A percentile compares a stretch with the other conserved stretches of the same genome.
phyloP scores from a whole-genome alignment of 305 asterid species.

The Vinca major region DNA sequence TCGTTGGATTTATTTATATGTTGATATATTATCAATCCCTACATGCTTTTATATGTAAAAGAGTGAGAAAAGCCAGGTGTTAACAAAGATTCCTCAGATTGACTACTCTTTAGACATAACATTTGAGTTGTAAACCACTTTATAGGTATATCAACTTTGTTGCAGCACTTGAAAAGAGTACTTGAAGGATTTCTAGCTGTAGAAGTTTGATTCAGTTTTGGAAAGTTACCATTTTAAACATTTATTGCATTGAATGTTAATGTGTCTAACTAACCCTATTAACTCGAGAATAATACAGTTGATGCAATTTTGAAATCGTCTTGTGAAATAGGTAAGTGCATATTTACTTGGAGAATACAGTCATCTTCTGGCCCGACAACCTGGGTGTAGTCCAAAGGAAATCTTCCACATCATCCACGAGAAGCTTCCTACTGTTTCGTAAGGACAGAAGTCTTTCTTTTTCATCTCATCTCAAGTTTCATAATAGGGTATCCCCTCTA shows the following conservation, averaged over 20 bases:
- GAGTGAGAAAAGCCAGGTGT: not conserved
- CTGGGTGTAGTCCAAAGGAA: conserved; percentile 63
- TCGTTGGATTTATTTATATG: not conserved
- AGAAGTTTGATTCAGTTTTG: not conserved
- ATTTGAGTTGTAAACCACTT: not conserved
- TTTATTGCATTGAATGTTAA: not conserved
- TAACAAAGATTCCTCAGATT: not conserved
- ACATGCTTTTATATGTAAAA: not conserved
- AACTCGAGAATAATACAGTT: not conserved
- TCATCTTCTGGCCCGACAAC: conserved; percentile 67
- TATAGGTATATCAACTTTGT: not conserved
- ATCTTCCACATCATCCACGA: conserved; percentile 77
- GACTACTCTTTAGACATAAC: not conserved
- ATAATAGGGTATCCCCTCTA: conserved; percentile 1
- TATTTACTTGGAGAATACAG: conserved; percentile 97
- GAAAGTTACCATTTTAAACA: not conserved
- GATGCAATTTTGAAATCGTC: not conserved
- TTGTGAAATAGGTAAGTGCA: conserved; percentile 70
- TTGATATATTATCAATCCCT: not conserved
- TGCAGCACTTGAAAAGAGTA: not conserved
- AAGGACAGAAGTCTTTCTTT: conserved; percentile 29
- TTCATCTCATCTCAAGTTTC: not conserved
- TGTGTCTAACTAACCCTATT: not conserved
- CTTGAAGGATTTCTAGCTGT: not conserved
- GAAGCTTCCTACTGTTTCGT: conserved; percentile 98